Conservation (phyloP, 768 basidiomycete species). For the Mycena indigotica region DNA sequence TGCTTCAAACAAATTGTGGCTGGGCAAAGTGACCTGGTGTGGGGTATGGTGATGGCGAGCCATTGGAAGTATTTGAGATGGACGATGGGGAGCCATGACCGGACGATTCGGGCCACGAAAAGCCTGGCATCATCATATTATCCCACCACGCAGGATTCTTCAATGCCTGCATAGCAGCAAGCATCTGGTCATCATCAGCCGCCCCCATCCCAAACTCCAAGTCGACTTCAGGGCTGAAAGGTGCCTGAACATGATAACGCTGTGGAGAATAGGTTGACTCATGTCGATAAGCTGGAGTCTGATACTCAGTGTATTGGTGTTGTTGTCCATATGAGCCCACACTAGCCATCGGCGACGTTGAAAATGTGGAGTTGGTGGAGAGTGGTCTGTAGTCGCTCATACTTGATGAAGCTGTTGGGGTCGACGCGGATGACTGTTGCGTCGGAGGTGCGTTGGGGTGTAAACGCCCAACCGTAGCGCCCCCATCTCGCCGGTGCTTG, state of each 20-base stretch:
- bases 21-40: conserved; percentile 13
- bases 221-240: conserved; percentile 48
- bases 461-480: conserved; percentile 56
- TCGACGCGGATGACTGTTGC: too few relatives aligned
- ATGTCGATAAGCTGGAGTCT: background rate
- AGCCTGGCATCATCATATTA: conserved; percentile 87
- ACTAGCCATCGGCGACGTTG: conserved; percentile 29
- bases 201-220: conserved; percentile 40
- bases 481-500: conserved; percentile 69
- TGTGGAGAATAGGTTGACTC: conserved; percentile 31
- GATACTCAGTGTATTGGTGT: conserved; percentile 17
- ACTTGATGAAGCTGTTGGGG: conserved; percentile 19
- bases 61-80: conserved; percentile 6
- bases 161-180: conserved; percentile 74
- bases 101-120: conserved; percentile 34
- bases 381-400: conserved; percentile 19
- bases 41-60: conserved; percentile 20
- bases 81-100: conserved; percentile 28
- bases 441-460: conserved; percentile 51
- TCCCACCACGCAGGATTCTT: conserved; percentile 75
- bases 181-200: conserved; percentile 56
- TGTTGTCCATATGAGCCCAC: conserved; percentile 12
- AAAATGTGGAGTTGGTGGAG: conserved; percentile 28
- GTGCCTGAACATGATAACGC: too few relatives aligned
- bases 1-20: conserved; percentile 29